Percentiles rank a stretch among this genome's conserved stretches.
Evolutionary conservation across 768 basidiomycete genomes (phyloP).

Genomic region (Xerocomus spinulosus): DNA sequence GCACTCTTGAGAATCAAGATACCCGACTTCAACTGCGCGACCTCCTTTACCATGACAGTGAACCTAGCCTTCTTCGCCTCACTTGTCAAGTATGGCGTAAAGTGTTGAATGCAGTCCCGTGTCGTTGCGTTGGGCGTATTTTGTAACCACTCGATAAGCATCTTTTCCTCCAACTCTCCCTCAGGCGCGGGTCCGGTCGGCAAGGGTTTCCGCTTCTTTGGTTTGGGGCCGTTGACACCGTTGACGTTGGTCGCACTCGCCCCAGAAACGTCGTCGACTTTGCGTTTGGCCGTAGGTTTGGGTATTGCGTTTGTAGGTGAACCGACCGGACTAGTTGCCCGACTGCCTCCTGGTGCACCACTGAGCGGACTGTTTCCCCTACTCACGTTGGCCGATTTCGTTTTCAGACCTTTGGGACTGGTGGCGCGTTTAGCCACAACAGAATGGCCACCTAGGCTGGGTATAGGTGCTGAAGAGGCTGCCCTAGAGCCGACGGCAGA

Average conservation of each 20-base stretch:
- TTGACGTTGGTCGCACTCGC: conserved; percentile 11
- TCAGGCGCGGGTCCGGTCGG: conserved; percentile 38
- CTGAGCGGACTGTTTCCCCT: conserved; percentile 57
- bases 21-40: conserved; percentile 67
- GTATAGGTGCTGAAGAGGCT: conserved; percentile 46
- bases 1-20: conserved; percentile 52
- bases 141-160: conserved; percentile 75
- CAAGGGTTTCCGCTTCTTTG: conserved; percentile 53
- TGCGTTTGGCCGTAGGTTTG: conserved; percentile 54
- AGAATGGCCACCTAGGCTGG: conserved; percentile 69
- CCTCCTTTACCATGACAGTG: conserved; percentile 75
- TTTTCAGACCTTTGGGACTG: conserved; percentile 68
- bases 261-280: conserved; percentile 41
- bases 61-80: conserved; percentile 68
- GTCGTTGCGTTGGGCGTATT: conserved; percentile 67
- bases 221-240: conserved; percentile 34
- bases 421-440: conserved; percentile 81
- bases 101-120: conserved; percentile 75
- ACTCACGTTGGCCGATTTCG: conserved; percentile 42
- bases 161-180: conserved; percentile 55
- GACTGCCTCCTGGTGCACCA: conserved; percentile 40
- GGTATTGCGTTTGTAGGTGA: conserved; percentile 33
- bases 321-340: conserved; percentile 45
- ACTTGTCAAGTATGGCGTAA: conserved; percentile 69
- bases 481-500: conserved; percentile 45